These are phyloP conservation scores for Catenaria anguillulae DNA, from an alignment of 371 early-diverging fungal species.

Conservation along the genomic window DNA sequence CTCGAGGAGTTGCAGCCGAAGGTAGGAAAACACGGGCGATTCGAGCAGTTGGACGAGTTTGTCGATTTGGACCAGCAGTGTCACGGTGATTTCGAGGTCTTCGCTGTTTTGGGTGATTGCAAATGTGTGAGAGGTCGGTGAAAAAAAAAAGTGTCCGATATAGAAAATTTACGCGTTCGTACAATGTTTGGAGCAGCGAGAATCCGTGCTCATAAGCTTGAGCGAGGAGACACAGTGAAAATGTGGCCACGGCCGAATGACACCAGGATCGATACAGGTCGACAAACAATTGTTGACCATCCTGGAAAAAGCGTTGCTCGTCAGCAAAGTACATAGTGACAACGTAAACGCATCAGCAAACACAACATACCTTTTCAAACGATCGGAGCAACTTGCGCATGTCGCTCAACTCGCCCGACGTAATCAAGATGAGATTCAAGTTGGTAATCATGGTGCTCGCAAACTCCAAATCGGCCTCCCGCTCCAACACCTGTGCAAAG, in stretches of 20 bases:
- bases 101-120: conserved; percentile 19
- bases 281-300: conserved; percentile 51
- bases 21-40: conserved; percentile 81
- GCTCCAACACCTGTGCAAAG: conserved; percentile 64
- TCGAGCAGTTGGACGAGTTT: conserved; percentile 88
- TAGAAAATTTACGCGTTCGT: too few species aligned
- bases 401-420: conserved; percentile 72
- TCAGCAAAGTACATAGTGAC: too few species aligned
- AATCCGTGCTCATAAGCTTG: conserved; percentile 79
- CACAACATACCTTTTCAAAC: conserved; percentile 37
- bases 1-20: conserved; percentile 71
- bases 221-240: conserved; percentile 72
- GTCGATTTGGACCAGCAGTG: conserved; percentile 74
- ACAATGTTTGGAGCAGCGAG: conserved; percentile 58
- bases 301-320: not conserved
- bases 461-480: conserved; percentile 35
- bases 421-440: conserved; percentile 75
- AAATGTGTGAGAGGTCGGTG: not conserved
- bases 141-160: not conserved
- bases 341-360: too few species aligned
- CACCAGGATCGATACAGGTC: conserved; percentile 77
- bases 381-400: conserved; percentile 51
- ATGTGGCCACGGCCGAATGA: conserved; percentile 73
- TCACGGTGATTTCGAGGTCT: conserved; percentile 81
- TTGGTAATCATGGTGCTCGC: conserved; percentile 74